Percentiles rank a stretch among this genome's conserved stretches.
Evolutionary conservation across 371 early-diverging fungal genomes (phyloP).

Genomic region (Funneliformis caledonium): DNA sequence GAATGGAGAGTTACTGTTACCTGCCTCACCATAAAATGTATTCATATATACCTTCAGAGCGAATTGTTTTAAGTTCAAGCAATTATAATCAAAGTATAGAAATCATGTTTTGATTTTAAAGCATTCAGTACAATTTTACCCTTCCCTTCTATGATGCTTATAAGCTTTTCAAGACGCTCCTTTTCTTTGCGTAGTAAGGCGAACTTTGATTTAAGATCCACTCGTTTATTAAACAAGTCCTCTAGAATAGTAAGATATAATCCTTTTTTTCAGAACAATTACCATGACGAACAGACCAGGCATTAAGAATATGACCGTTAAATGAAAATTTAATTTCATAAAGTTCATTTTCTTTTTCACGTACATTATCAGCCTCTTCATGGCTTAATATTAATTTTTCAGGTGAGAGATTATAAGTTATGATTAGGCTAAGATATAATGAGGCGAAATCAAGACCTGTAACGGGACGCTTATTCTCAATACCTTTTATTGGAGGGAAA

Average conservation of each 20-base stretch:
- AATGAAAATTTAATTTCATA: constrained; percentile 29
- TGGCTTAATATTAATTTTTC: constrained; percentile 1
- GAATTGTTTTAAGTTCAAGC: neutral
- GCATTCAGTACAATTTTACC: neutral
- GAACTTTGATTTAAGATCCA: no score
- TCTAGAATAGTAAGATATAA: no score
- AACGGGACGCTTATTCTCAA: neutral
- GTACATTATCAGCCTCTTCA: neutral
- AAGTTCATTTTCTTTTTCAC: neutral
- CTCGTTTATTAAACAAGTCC: no score
- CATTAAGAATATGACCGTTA: constrained; percentile 25
- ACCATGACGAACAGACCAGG: constrained; percentile 11
- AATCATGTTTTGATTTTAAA: no score
- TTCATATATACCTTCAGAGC: neutral
- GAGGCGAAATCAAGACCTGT: constrained; percentile 10
- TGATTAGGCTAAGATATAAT: constrained; percentile 21
- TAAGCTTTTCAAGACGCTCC: no score
- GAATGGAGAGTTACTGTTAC: no score
- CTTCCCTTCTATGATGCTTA: no score
- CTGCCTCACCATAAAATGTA: no score
- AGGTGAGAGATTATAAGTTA: neutral
- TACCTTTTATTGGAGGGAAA: no score
- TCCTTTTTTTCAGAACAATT: no score
- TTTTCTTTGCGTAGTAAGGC: neutral
- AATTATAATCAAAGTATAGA: no score